Evolutionary conservation across 2,329 filamentous ascomycete species (phyloP).

Genomic region (Pseudogymnoascus sp.): DNA sequence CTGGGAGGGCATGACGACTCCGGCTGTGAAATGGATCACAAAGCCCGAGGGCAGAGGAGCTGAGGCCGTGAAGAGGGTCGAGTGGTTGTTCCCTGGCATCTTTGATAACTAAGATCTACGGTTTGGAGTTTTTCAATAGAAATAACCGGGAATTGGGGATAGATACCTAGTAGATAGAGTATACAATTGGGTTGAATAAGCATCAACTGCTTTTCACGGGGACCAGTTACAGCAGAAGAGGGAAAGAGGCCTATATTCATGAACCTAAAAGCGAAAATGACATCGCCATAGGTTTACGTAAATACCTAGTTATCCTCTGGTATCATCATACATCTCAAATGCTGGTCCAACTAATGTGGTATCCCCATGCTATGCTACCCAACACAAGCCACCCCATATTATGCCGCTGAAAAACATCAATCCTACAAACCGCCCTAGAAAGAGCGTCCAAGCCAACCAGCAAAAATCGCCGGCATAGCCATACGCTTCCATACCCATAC

Average conservation of each 20-base stretch:
- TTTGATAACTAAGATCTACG: slow-evolving; percentile 7
- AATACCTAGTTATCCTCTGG: neutral
- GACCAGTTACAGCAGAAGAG: neutral
- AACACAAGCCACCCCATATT: neutral
- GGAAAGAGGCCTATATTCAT: neutral
- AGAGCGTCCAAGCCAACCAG: neutral
- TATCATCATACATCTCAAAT: slow-evolving; percentile 4
- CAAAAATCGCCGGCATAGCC: slow-evolving; percentile 3
- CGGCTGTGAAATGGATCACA: slow-evolving; percentile 75
- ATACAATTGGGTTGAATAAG: neutral
- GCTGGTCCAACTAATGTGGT: neutral
- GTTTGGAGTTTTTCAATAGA: neutral
- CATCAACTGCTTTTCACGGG: slow-evolving; percentile 1
- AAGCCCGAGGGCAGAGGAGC: slow-evolving; percentile 65
- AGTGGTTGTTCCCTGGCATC: slow-evolving; percentile 74
- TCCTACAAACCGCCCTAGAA: neutral
- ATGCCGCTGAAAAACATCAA: neutral
- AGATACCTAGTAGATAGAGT: neutral
- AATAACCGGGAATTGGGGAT: neutral
- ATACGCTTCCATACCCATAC: slow-evolving; percentile 12
- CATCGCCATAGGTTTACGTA: neutral
- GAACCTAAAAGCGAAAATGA: neutral
- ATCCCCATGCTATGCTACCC: neutral
- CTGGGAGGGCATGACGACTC: slow-evolving; percentile 66
- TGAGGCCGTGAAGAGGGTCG: slow-evolving; percentile 71